Percentiles rank a stretch among this genome's conserved stretches.
Evolutionary conservation across 2,329 filamentous ascomycete species (phyloP).

Genomic region (Bipolaris victoriae): DNA sequence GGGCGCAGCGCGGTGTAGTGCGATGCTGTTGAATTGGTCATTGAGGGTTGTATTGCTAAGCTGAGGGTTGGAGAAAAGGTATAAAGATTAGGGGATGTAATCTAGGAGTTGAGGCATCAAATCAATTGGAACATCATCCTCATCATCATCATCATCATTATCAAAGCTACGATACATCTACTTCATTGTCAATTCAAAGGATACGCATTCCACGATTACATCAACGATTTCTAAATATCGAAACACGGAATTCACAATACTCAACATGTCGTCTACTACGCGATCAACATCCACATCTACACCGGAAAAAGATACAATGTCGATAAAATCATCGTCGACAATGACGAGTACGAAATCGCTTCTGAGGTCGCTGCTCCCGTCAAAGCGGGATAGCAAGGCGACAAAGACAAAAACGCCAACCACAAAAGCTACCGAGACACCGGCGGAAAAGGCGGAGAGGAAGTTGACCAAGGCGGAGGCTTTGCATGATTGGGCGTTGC

Average conservation of each 20-base stretch:
- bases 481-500: conserved; percentile 20
- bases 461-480: conserved; percentile 27
- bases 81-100: too few relatives aligned
- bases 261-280: neutral
- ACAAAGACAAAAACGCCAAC: conserved; percentile 1
- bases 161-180: too few relatives aligned
- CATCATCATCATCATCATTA: too few relatives aligned
- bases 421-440: conserved; percentile 7
- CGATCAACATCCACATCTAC: neutral
- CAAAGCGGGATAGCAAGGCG: conserved; percentile 1
- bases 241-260: neutral
- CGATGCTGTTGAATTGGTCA: too few relatives aligned
- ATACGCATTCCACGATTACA: too few relatives aligned
- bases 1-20: neutral
- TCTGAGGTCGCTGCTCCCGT: conserved; percentile 30
- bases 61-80: too few relatives aligned
- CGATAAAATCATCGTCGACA: conserved; percentile 33
- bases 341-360: conserved; percentile 32
- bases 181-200: too few relatives aligned
- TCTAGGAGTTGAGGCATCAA: too few relatives aligned
- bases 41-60: too few relatives aligned
- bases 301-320: conserved; percentile 21
- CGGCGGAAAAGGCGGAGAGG: conserved; percentile 19
- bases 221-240: neutral
- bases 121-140: too few relatives aligned